These are phyloP conservation scores for Talaromyces amestolkiae DNA, from an alignment of 2,329 filamentous ascomycete species.

Conservation along the genomic window DNA sequence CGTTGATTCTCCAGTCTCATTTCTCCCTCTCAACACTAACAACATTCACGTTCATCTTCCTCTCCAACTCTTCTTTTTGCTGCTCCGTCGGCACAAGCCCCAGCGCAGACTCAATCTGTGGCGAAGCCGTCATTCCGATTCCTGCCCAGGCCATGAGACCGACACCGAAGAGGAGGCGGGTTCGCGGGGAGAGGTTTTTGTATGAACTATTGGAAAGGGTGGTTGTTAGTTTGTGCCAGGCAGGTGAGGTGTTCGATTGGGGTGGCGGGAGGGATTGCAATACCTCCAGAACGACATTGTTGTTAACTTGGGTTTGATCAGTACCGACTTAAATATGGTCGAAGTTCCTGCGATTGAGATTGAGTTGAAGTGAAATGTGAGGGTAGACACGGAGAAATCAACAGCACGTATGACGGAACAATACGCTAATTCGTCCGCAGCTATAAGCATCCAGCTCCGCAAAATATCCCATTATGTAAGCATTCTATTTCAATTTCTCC, in stretches of 20 bases:
- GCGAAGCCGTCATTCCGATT: constrained; percentile 69
- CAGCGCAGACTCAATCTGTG: constrained; percentile 69
- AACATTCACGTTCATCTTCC: constrained; percentile 36
- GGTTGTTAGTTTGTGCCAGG: not conserved
- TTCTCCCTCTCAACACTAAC: constrained; percentile 33
- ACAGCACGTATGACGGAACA: not conserved
- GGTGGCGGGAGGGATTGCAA: too few relatives aligned
- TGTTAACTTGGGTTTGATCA: not conserved
- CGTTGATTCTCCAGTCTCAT: not conserved
- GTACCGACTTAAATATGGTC: not conserved
- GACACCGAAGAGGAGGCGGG: constrained; percentile 68
- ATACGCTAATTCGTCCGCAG: not conserved
- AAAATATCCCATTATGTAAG: not conserved
- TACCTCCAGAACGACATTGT: constrained; percentile 43
- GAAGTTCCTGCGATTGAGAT: not conserved
- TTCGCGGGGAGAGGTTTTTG: constrained; percentile 66
- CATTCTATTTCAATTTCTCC: not conserved
- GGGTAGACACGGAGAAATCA: not conserved
- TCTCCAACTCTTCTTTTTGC: constrained; percentile 66
- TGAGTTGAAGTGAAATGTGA: not conserved
- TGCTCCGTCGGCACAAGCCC: constrained; percentile 70
- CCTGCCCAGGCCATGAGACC: constrained; percentile 74
- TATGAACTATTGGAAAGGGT: constrained; percentile 55
- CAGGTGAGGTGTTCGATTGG: too few relatives aligned
- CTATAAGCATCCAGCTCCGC: constrained; percentile 2